Conservation (phyloP, 2,329 filamentous ascomycete genomes). For the Colletotrichum sp. region DNA sequence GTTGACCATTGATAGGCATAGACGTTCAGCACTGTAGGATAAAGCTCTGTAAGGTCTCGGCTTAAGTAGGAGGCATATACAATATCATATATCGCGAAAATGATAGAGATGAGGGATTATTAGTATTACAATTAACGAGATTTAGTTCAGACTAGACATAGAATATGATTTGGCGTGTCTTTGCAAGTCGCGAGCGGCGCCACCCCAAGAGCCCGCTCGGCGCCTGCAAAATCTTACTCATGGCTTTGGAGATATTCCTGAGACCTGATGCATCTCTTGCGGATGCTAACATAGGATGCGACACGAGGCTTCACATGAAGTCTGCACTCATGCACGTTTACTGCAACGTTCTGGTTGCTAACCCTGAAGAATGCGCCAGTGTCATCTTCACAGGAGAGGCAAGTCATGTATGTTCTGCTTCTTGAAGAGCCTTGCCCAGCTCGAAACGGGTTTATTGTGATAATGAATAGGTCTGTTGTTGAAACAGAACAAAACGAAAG, state of each 20-base stretch:
- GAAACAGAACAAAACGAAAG: not conserved
- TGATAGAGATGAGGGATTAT: not conserved
- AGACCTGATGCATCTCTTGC: not conserved
- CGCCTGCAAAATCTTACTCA: not conserved
- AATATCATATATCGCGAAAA: not conserved
- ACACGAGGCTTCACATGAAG: not conserved
- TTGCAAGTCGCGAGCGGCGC: not conserved
- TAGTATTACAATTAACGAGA: not conserved
- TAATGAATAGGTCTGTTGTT: not conserved
- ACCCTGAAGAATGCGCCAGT: too few species aligned
- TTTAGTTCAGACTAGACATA: not conserved
- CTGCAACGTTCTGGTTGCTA: too few species aligned
- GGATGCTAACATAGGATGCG: not conserved
- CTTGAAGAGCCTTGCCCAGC: not conserved
- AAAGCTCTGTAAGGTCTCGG: constrained; percentile 59
- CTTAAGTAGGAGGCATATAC: constrained; percentile 37
- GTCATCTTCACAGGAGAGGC: not conserved
- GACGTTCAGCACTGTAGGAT: not conserved
- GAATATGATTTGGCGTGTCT: rapidly evolving
- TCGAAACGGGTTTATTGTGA: not conserved
- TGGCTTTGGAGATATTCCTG: not conserved
- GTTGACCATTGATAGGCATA: not conserved
- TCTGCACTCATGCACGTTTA: too few species aligned
- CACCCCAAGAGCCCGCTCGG: not conserved
- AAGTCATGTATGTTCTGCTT: not conserved